Conservation (phyloP, 2,329 filamentous ascomycete genomes). For the Aspergillus jensenii region DNA sequence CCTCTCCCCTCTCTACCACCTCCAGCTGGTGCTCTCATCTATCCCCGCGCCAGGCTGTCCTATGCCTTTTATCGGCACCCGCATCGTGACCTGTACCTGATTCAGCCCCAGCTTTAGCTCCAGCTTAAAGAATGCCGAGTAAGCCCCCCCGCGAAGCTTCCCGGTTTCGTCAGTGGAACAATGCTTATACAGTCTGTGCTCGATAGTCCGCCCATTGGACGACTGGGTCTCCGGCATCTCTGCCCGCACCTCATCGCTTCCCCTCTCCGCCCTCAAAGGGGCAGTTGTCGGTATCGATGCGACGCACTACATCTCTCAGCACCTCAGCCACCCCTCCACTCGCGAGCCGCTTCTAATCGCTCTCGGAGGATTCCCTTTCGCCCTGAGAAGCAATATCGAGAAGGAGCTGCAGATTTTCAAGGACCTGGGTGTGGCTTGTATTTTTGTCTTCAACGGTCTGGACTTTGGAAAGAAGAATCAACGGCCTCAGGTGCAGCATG, state of each 20-base stretch:
- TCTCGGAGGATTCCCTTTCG: conserved; percentile 81
- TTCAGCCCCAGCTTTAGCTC: conserved; percentile 22
- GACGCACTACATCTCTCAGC: conserved; percentile 78
- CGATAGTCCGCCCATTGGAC: conserved; percentile 52
- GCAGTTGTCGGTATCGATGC: conserved; percentile 83
- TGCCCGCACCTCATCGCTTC: conserved; percentile 55
- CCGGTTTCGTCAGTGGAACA: neutral
- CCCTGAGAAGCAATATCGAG: conserved; percentile 72
- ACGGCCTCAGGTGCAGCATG: conserved; percentile 57
- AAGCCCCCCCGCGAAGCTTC: conserved; percentile 19
- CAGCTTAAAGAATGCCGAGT: conserved; percentile 39
- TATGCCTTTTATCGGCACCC: conserved; percentile 30
- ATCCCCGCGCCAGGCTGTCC: conserved; percentile 18
- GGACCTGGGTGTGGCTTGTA: conserved; percentile 67
- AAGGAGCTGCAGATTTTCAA: conserved; percentile 73
- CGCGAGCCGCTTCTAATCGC: conserved; percentile 88
- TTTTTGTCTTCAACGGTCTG: conserved; percentile 92
- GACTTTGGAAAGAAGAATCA: conserved; percentile 75
- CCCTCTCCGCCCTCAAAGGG: conserved; percentile 70
- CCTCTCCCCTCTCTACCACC: neutral
- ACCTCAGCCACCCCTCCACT: conserved; percentile 68
- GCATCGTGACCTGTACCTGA: conserved; percentile 19
- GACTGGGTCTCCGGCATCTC: conserved; percentile 56
- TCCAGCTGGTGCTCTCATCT: neutral
- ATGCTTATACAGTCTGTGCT: conserved; percentile 4